Evolutionary conservation across 2,329 filamentous ascomycete genomes (phyloP).

Genomic region (Blastomyces gilchristii): DNA sequence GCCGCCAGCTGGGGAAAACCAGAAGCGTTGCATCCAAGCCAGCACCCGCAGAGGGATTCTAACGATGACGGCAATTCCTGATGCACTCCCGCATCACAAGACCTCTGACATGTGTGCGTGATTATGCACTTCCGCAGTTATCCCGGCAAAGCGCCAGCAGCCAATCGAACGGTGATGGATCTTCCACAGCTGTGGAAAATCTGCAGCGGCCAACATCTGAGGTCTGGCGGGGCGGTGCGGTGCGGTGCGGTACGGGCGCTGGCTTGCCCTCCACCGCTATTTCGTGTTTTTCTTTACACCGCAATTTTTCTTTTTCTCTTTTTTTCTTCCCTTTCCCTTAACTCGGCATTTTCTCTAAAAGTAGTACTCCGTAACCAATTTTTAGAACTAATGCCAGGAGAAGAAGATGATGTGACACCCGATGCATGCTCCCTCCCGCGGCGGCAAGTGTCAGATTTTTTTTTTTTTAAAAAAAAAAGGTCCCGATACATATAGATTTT

Average conservation of each 20-base stretch:
- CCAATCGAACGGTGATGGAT: neutral
- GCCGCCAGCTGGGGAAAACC: no score
- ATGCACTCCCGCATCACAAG: conserved; percentile 1
- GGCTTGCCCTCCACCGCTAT: conserved; percentile 11
- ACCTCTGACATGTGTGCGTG: conserved; percentile 6
- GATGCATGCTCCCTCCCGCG: no score
- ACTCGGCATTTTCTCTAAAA: no score
- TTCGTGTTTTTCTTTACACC: conserved; percentile 9
- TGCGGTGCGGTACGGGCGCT: neutral
- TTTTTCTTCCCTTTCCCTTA: conserved; percentile 6
- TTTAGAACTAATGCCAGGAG: no score
- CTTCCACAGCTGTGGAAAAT: neutral
- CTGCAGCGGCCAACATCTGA: conserved; percentile 9
- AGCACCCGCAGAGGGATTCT: neutral
- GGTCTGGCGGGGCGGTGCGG: no score
- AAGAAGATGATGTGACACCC: no score
- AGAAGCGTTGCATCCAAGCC: neutral
- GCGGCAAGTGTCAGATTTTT: no score
- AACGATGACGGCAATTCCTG: neutral
- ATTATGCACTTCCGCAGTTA: neutral
- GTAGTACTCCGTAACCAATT: no score
- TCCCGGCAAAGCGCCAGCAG: conserved; percentile 15
- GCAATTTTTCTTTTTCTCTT: conserved; percentile 2
- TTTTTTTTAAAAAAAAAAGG: no score
- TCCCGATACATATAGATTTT: no score